phyloP scores from a whole-genome alignment of 108 stramenopile species.

The Fistulifera pelliculosa region DNA sequence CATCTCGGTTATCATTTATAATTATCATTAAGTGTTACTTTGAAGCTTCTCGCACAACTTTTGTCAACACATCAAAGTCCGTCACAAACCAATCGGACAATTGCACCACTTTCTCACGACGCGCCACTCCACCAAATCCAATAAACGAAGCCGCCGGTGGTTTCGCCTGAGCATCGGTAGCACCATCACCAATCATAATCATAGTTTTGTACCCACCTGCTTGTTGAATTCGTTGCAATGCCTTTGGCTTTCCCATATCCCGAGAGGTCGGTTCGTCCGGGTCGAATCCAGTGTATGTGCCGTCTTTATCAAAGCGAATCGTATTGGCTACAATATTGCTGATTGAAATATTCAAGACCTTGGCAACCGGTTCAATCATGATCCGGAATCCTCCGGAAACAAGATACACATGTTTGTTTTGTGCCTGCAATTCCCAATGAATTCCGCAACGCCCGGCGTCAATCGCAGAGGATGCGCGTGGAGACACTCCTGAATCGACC shows the following conservation, averaged over 20 bases:
- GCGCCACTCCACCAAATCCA: constrained; percentile 94
- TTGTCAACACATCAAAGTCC: constrained; percentile 77
- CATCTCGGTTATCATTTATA: neutral
- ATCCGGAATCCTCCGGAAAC: constrained; percentile 95
- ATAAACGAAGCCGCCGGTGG: constrained; percentile 95
- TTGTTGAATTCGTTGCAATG: constrained; percentile 55
- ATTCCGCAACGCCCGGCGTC: constrained; percentile 64
- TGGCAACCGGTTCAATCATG: constrained; percentile 97
- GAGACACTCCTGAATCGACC: constrained; percentile 57
- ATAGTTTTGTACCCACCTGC: constrained; percentile 55
- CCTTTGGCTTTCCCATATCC: constrained; percentile 94
- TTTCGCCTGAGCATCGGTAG: constrained; percentile 97
- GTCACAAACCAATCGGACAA: constrained; percentile 94
- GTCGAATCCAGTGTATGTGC: constrained; percentile 86
- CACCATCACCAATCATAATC: constrained; percentile 98
- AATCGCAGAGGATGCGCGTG: constrained; percentile 67
- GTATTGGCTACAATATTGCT: constrained; percentile 90
- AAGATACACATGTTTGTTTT: constrained; percentile 83
- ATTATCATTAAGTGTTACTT: constrained; percentile 4
- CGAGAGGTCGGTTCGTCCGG: constrained; percentile 79
- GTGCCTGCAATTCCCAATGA: constrained; percentile 66
- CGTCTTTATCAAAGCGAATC: constrained; percentile 71
- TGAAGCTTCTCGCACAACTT: constrained; percentile 29
- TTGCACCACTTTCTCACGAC: constrained; percentile 71
- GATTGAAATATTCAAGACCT: constrained; percentile 53